Conservation (phyloP, 164 flowering plant genomes). For the Chimonanthus salicifolius region DNA sequence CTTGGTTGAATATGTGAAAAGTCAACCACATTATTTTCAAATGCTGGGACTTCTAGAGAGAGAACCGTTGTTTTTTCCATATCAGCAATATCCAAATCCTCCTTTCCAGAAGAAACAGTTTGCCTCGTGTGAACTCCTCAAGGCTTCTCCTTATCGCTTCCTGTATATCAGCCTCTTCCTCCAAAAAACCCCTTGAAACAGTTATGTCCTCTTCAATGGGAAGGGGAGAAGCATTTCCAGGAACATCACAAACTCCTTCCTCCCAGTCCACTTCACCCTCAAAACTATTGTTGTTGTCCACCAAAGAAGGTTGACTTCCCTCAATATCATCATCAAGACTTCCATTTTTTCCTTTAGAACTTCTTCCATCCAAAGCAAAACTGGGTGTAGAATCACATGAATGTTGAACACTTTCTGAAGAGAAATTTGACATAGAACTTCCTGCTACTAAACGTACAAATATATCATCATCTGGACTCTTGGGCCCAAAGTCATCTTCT, state of each 20-base stretch:
- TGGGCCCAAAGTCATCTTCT: slow-evolving; percentile 34
- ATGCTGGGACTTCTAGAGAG: slow-evolving; percentile 1
- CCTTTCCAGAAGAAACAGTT: slow-evolving; percentile 11
- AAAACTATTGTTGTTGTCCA: slow-evolving; percentile 22
- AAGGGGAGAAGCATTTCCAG: slow-evolving; percentile 13
- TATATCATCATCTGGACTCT: slow-evolving; percentile 50
- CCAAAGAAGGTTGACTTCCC: slow-evolving; percentile 17
- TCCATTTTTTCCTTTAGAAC: slow-evolving; percentile 19
- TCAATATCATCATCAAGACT: slow-evolving; percentile 11
- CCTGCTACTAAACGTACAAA: slow-evolving; percentile 66
- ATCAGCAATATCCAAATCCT: slow-evolving; percentile 2
- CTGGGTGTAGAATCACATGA: slow-evolving; percentile 36
- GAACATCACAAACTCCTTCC: slow-evolving; percentile 44
- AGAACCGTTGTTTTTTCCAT: not conserved
- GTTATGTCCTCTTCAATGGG: slow-evolving; percentile 16
- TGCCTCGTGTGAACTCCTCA: slow-evolving; percentile 30
- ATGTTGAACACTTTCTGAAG: slow-evolving; percentile 22
- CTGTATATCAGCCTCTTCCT: slow-evolving; percentile 79
- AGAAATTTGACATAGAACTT: slow-evolving; percentile 23
- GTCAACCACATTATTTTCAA: slow-evolving; percentile 13
- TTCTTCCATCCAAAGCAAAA: slow-evolving; percentile 55
- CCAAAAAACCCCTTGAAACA: slow-evolving; percentile 44
- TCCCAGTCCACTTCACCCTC: slow-evolving; percentile 80
- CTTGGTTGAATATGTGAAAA: slow-evolving; percentile 7
- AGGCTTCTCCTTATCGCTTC: slow-evolving; percentile 91